Percentiles rank a stretch among this genome's conserved stretches.
These are phyloP conservation scores for Styphnolobium japonicum DNA, from an alignment of 306 rosid genomes.

Conservation along the genomic window DNA sequence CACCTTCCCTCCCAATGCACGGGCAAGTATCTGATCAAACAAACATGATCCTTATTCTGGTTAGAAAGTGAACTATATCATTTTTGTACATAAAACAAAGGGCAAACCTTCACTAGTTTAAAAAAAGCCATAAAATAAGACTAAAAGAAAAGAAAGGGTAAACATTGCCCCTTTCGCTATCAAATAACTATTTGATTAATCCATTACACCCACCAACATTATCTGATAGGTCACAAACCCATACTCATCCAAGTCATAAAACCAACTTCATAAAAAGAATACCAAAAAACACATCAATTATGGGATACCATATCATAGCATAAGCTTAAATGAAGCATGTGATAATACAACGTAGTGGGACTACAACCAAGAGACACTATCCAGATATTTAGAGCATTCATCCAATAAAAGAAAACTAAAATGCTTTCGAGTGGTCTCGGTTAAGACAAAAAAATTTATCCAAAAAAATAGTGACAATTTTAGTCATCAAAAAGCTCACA, in stretches of 20 bases:
- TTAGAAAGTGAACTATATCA: neutral
- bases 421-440: no score
- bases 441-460: neutral
- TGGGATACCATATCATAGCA: neutral
- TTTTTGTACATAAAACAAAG: neutral
- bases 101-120: neutral
- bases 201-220: neutral
- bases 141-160: neutral
- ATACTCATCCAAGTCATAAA: neutral
- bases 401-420: no score
- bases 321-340: neutral
- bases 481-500: neutral
- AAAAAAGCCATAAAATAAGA: neutral
- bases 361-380: neutral
- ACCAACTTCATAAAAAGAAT: neutral
- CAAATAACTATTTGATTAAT: neutral
- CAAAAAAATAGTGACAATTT: neutral
- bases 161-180: neutral
- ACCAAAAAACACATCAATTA: no score
- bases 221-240: neutral
- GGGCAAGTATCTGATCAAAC: constrained; percentile 53
- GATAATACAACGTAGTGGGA: neutral
- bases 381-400: no score
- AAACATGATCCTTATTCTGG: no score
- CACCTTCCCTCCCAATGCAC: constrained; percentile 87